A percentile compares a stretch with the other conserved stretches of the same genome.
These are phyloP conservation scores for Actinidia polygama DNA, from an alignment of 179 eudicot species.

Conservation along the genomic window DNA sequence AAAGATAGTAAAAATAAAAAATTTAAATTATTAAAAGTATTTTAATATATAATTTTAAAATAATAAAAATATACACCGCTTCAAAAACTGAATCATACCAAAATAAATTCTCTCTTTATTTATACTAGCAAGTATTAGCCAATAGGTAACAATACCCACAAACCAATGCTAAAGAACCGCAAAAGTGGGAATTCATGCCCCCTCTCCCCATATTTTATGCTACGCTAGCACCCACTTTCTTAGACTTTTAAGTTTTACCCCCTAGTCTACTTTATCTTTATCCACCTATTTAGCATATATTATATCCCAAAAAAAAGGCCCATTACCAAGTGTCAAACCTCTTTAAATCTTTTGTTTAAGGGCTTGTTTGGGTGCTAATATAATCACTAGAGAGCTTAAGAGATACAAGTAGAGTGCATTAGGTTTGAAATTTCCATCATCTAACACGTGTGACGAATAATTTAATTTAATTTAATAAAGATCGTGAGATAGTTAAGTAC, in stretches of 20 bases:
- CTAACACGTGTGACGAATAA: conserved; percentile 24
- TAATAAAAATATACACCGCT: too few relatives aligned
- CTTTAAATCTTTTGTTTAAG: conserved; percentile 13
- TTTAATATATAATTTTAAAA: too few relatives aligned
- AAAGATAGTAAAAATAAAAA: too few relatives aligned
- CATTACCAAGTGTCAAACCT: conserved; percentile 23
- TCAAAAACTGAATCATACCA: too few relatives aligned
- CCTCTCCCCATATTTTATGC: not conserved
- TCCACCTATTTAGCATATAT: not conserved
- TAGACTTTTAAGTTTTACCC: conserved; percentile 24
- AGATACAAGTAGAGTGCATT: conserved; percentile 12
- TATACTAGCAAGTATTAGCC: too few relatives aligned
- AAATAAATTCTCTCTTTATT: too few relatives aligned
- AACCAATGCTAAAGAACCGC: not conserved
- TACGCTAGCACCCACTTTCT: conserved; percentile 32
- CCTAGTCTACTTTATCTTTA: conserved; percentile 11
- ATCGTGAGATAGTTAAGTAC: too few relatives aligned
- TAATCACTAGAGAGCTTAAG: conserved; percentile 19
- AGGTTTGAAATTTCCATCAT: conserved; percentile 30
- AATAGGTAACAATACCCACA: not conserved
- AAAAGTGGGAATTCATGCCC: conserved; percentile 17
- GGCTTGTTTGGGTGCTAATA: conserved; percentile 29
- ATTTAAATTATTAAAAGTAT: too few relatives aligned
- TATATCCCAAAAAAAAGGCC: conserved; percentile 14
- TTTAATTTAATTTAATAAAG: not conserved